Conservation (phyloP, 2,329 filamentous ascomycete species). For the Myriosclerotinia scirpicola region DNA sequence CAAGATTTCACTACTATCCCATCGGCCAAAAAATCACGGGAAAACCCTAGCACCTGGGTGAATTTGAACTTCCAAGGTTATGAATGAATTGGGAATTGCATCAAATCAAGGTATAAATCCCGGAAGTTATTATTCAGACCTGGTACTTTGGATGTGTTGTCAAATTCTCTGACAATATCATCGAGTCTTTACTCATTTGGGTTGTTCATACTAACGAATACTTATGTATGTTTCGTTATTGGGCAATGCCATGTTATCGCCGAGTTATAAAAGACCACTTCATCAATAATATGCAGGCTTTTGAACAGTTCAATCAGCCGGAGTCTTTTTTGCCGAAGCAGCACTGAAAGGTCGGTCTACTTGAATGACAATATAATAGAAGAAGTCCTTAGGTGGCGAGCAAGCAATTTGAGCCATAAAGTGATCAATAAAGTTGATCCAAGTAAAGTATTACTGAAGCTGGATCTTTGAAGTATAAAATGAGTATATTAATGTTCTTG, state of each 20-base stretch:
- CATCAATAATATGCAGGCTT: slow-evolving; percentile 1
- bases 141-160: slow-evolving; percentile 10
- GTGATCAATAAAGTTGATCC: not conserved
- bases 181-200: slow-evolving; percentile 1
- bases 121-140: not conserved
- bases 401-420: not conserved
- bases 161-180: slow-evolving; percentile 2
- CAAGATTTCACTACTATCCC: not conserved
- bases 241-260: not conserved
- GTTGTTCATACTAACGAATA: not conserved
- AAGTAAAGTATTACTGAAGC: too few relatives aligned
- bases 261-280: slow-evolving; percentile 7
- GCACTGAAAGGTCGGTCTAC: not conserved
- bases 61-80: not conserved
- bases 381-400: not conserved
- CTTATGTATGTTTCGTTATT: not conserved
- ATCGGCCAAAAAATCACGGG: not conserved
- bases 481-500: not conserved
- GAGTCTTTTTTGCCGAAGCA: slow-evolving; percentile 6
- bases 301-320: not conserved
- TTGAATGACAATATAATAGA: not conserved
- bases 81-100: not conserved
- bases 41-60: not conserved
- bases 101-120: not conserved
- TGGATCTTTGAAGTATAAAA: not conserved